phyloP scores from a whole-genome alignment of 306 rosid species.

The Cucumis sativus region DNA sequence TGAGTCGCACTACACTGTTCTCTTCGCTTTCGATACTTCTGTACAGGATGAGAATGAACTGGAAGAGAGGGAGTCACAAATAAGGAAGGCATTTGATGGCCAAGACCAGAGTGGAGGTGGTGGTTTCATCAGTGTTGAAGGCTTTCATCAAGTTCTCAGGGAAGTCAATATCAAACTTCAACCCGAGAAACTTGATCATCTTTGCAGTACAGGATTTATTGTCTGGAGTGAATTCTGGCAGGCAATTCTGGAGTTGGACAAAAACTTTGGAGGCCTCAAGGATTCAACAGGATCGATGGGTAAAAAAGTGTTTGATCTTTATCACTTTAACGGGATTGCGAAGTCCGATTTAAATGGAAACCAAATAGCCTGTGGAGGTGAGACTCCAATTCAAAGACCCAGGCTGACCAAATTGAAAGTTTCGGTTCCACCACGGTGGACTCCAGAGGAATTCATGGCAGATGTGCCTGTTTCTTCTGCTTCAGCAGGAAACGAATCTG shows the following conservation, averaged over 20 bases:
- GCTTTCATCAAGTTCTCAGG: constrained; percentile 68
- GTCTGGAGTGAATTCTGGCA: constrained; percentile 99
- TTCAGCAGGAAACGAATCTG: constrained; percentile 37
- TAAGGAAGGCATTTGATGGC: constrained; percentile 82
- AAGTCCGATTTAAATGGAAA: constrained; percentile 81
- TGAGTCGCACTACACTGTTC: constrained; percentile 89
- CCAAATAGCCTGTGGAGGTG: constrained; percentile 47
- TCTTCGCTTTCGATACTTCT: constrained; percentile 66
- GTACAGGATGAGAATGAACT: constrained; percentile 93
- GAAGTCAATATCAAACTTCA: constrained; percentile 58
- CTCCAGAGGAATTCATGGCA: constrained; percentile 89
- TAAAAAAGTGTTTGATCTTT: constrained; percentile 78
- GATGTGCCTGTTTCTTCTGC: constrained; percentile 58
- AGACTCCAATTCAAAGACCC: constrained; percentile 76
- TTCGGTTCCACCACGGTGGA: constrained; percentile 97
- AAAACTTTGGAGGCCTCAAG: constrained; percentile 80
- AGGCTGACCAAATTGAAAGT: constrained; percentile 80
- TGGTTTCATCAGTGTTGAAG: constrained; percentile 88
- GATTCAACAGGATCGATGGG: constrained; percentile 97
- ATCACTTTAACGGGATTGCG: constrained; percentile 94
- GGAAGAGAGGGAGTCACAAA: constrained; percentile 81
- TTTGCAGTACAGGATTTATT: constrained; percentile 66
- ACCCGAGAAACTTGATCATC: constrained; percentile 59
- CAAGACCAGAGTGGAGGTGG: constrained; percentile 98
- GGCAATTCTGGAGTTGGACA: constrained; percentile 78